A percentile compares a stretch with the other conserved stretches of the same genome.
phyloP scores from a whole-genome alignment of 2,329 filamentous ascomycete genomes.

The Xylariaceae sp. region DNA sequence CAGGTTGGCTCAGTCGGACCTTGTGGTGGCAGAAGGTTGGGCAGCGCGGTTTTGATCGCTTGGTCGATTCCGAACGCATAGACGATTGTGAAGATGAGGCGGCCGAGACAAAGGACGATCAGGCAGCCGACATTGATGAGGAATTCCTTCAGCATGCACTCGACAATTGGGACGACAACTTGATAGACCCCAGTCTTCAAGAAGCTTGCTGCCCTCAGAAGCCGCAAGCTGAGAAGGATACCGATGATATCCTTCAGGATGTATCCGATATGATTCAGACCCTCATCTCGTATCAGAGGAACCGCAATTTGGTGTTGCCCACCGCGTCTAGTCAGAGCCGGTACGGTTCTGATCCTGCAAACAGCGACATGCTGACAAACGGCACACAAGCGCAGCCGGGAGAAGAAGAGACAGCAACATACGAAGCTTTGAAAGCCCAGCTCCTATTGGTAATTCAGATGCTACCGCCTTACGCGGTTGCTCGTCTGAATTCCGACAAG shows the following conservation, averaged over 20 bases:
- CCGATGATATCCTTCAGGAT: slow-evolving; percentile 65
- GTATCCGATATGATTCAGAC: slow-evolving; percentile 73
- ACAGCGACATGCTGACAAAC: slow-evolving; percentile 62
- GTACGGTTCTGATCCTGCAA: slow-evolving; percentile 56
- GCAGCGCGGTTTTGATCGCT: slow-evolving; percentile 58
- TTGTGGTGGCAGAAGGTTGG: slow-evolving; percentile 75
- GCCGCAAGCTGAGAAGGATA: slow-evolving; percentile 52
- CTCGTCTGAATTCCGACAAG: slow-evolving; percentile 80
- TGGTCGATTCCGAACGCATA: slow-evolving; percentile 49
- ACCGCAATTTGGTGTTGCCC: slow-evolving; percentile 65
- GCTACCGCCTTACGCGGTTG: slow-evolving; percentile 77
- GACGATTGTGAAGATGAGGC: slow-evolving; percentile 35
- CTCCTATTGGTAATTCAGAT: slow-evolving; percentile 67
- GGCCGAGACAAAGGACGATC: slow-evolving; percentile 28
- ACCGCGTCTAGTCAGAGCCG: slow-evolving; percentile 53
- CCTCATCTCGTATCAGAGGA: slow-evolving; percentile 71
- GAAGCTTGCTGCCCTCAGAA: slow-evolving; percentile 47
- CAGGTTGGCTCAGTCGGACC: slow-evolving; percentile 56
- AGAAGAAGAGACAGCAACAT: slow-evolving; percentile 55
- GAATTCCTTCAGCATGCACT: slow-evolving; percentile 49
- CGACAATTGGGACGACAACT: slow-evolving; percentile 53
- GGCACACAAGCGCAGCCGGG: slow-evolving; percentile 63
- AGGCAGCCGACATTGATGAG: slow-evolving; percentile 44
- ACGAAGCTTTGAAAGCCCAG: slow-evolving; percentile 70
- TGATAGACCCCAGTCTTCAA: slow-evolving; percentile 54